Conservation (phyloP, 73 alveolate species). For the Durusdinium trenchii region DNA sequence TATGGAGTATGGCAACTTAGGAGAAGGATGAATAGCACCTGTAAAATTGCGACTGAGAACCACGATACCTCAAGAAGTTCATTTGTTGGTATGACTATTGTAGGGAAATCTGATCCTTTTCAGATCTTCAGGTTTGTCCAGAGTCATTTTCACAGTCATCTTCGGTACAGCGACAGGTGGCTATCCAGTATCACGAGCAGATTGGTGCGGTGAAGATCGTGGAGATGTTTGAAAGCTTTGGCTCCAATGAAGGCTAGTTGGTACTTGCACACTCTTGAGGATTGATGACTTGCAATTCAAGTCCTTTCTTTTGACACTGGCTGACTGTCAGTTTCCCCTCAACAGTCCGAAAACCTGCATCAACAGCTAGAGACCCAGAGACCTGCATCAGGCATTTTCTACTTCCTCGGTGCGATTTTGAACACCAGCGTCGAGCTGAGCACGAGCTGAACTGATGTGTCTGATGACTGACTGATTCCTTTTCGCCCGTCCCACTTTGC, state of each 20-base stretch:
- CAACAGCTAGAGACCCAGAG: not conserved
- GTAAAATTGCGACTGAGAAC: no score
- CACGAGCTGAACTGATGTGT: no score
- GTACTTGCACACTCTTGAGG: not conserved
- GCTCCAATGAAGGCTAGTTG: conserved; percentile 73
- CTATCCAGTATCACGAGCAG: conserved; percentile 95
- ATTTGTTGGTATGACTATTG: no score
- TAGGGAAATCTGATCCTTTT: no score
- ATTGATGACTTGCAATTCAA: not conserved
- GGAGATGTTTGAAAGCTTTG: conserved; percentile 75
- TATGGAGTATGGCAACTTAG: no score
- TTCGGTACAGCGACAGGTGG: conserved; percentile 11
- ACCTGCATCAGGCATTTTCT: conserved; percentile 48
- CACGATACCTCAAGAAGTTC: no score
- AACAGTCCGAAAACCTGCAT: not conserved
- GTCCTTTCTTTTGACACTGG: not conserved
- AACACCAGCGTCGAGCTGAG: conserved; percentile 43
- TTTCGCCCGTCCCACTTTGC: not conserved
- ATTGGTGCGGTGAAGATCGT: conserved; percentile 81
- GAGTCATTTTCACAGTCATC: not conserved
- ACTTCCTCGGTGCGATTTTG: conserved; percentile 96
- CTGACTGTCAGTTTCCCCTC: not conserved
- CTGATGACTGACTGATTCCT: not conserved
- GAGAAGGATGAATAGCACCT: no score
- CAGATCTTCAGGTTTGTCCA: no score